phyloP scores from a whole-genome alignment of 208 protist genomes.

The Phytomonas sp. region DNA sequence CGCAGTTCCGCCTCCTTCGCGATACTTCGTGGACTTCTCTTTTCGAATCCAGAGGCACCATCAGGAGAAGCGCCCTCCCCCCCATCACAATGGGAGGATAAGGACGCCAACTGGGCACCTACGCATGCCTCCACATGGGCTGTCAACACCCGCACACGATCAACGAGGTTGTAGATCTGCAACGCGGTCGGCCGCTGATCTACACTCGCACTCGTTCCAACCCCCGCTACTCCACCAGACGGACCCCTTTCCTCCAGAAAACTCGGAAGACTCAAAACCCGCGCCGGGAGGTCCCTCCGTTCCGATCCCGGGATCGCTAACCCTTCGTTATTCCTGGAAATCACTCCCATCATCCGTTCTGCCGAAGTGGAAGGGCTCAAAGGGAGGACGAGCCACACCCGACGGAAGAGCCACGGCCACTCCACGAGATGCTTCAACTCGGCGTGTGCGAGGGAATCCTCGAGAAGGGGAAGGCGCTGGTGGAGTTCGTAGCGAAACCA shows the following conservation, averaged over 20 bases:
- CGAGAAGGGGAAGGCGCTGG: constrained; percentile 57
- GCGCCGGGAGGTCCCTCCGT: no score
- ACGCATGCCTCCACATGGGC: constrained; percentile 14
- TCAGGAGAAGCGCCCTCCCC: no score
- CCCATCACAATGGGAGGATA: not conserved
- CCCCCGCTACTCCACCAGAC: not conserved
- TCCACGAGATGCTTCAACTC: constrained; percentile 41
- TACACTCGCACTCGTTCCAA: not conserved
- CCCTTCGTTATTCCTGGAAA: no score
- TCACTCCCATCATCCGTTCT: no score
- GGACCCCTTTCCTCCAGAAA: no score
- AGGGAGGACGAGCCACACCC: constrained; percentile 53
- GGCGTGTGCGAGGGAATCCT: constrained; percentile 66
- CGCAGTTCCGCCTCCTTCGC: no score
- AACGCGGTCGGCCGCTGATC: not conserved
- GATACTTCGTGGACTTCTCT: no score
- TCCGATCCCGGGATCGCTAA: no score
- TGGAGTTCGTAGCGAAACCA: constrained; percentile 70
- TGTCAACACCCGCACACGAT: constrained; percentile 14
- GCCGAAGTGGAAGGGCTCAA: not conserved
- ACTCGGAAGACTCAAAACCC: no score
- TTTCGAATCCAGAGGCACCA: no score
- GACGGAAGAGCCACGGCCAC: constrained; percentile 48
- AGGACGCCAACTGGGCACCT: constrained; percentile 12
- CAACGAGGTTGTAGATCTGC: not conserved